phyloP scores from a whole-genome alignment of 2,329 filamentous ascomycete species.

The Peltaster fructicola region DNA sequence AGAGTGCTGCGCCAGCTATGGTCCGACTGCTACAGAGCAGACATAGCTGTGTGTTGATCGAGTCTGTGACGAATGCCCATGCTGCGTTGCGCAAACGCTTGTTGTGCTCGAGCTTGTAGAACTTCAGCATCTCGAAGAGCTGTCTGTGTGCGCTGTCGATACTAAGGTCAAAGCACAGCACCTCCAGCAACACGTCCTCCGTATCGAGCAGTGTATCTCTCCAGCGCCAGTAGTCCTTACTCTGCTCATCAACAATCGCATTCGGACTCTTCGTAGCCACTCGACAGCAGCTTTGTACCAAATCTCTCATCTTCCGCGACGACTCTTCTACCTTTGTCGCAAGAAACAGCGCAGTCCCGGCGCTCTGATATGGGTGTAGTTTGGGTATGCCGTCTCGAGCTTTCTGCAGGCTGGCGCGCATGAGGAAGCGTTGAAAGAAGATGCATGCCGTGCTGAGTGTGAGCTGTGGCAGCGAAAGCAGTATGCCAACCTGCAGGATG shows the following conservation, averaged over 20 bases:
- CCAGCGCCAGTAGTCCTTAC: conserved; percentile 97
- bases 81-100: conserved; percentile 68
- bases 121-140: conserved; percentile 64
- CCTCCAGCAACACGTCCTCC: conserved; percentile 83
- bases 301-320: conserved; percentile 83
- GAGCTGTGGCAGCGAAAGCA: conserved; percentile 80
- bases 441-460: conserved; percentile 84
- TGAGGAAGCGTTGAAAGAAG: conserved; percentile 92
- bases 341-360: conserved; percentile 78
- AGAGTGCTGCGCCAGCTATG: conserved; percentile 71
- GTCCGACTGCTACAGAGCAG: conserved; percentile 62
- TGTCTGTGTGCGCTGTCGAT: conserved; percentile 75
- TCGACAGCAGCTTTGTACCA: conserved; percentile 84
- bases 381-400: conserved; percentile 47
- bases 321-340: conserved; percentile 97
- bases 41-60: conserved; percentile 66
- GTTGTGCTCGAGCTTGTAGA: conserved; percentile 58
- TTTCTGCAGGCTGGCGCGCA: conserved; percentile 68
- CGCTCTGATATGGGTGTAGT: conserved; percentile 74
- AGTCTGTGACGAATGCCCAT: conserved; percentile 91
- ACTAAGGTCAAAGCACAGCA: conserved; percentile 83
- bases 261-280: conserved; percentile 89
- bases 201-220: conserved; percentile 81
- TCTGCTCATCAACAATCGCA: conserved; percentile 84
- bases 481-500: conserved; percentile 81